Percentiles rank a stretch among this genome's conserved stretches.
These are phyloP conservation scores for Kwoniella shivajii DNA, from an alignment of 1,284 basidiomycete genomes.

Conservation along the genomic window DNA sequence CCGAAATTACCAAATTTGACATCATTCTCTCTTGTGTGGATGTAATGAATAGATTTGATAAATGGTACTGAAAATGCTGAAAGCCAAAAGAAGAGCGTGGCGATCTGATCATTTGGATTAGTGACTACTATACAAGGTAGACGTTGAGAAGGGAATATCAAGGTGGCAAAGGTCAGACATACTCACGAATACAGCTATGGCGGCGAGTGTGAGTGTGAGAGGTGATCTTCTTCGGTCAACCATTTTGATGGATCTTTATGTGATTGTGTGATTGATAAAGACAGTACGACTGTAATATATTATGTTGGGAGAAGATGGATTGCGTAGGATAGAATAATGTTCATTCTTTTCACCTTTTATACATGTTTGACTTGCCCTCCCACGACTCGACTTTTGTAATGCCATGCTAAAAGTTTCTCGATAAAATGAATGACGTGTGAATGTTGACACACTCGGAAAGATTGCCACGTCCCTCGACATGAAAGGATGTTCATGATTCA, in stretches of 20 bases:
- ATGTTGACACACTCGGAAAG: too few relatives aligned
- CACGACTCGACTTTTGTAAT: neutral
- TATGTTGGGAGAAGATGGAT: too few relatives aligned
- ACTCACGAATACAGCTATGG: conserved; percentile 33
- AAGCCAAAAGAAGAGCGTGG: conserved; percentile 47
- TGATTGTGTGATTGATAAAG: too few relatives aligned
- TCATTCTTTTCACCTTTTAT: neutral
- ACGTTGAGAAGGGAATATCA: neutral
- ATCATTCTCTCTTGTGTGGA: conserved; percentile 30
- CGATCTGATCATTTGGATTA: conserved; percentile 18
- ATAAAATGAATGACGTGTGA: too few relatives aligned
- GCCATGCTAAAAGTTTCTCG: too few relatives aligned
- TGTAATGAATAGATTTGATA: conserved; percentile 39
- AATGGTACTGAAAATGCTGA: conserved; percentile 39
- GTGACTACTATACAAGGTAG: neutral
- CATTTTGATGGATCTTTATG: too few relatives aligned
- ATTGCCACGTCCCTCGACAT: too few relatives aligned
- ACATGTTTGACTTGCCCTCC: neutral
- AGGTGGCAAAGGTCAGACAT: neutral
- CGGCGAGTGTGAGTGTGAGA: conserved; percentile 26
- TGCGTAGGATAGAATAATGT: too few relatives aligned
- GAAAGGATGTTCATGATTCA: too few relatives aligned
- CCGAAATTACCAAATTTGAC: conserved; percentile 39
- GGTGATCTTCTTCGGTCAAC: conserved; percentile 15
- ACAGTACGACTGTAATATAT: too few relatives aligned